Conservation (phyloP, 2,329 filamentous ascomycete species). For the Colletotrichum melonis region DNA sequence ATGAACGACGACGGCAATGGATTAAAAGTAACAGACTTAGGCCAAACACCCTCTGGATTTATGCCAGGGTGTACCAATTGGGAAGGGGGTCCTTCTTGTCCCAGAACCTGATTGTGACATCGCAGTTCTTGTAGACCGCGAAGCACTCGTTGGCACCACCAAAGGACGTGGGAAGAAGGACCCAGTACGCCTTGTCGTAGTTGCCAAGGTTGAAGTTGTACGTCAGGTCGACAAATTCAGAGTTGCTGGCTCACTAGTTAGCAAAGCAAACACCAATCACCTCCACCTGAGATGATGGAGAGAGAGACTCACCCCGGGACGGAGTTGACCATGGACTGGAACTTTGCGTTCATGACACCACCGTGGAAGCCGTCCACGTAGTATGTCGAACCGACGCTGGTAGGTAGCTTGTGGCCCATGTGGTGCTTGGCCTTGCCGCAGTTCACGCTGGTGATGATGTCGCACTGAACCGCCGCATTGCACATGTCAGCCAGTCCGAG, state of each 20-base stretch:
- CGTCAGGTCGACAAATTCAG: neutral
- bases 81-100: neutral
- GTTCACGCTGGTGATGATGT: neutral
- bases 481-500: constrained; percentile 4
- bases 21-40: neutral
- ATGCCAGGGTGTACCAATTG: neutral
- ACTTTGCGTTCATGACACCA: constrained; percentile 9
- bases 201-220: constrained; percentile 17
- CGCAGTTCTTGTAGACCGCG: constrained; percentile 9
- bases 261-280: no score
- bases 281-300: neutral
- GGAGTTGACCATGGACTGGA: neutral
- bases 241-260: no score
- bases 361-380: constrained; percentile 5
- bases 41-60: neutral
- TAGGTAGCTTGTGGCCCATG: neutral
- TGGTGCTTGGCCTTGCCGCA: neutral
- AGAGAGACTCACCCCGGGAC: neutral
- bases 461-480: neutral
- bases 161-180: constrained; percentile 3
- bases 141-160: neutral
- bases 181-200: neutral
- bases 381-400: neutral
- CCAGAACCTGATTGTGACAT: constrained; percentile 12
- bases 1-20: neutral